phyloP scores from a whole-genome alignment of 2,329 filamentous ascomycete species.

The Colletotrichum sp. region DNA sequence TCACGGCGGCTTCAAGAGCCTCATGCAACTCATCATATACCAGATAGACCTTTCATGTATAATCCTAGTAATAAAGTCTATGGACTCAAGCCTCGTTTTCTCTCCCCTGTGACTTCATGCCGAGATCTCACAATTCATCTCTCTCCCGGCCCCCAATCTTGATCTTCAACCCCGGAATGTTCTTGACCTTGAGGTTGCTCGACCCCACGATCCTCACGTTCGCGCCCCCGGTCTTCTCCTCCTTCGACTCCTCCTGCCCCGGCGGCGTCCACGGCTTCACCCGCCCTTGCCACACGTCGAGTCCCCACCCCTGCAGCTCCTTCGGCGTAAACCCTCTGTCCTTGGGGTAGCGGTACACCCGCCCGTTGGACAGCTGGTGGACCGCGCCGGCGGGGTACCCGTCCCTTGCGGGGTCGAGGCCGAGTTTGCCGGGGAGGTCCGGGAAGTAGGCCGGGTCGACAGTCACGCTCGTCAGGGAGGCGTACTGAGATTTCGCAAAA shows the following conservation, averaged over 20 bases:
- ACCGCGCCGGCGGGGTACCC: slow-evolving; percentile 36
- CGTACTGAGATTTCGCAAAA: slow-evolving; percentile 37
- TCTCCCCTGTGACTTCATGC: background rate
- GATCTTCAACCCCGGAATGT: slow-evolving; percentile 30
- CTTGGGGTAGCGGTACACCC: slow-evolving; percentile 39
- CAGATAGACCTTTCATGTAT: background rate
- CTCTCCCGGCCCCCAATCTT: slow-evolving; percentile 24
- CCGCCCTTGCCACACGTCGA: slow-evolving; percentile 41
- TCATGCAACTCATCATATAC: background rate
- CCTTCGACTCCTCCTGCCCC: slow-evolving; percentile 27
- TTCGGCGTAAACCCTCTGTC: slow-evolving; percentile 28
- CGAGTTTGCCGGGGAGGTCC: slow-evolving; percentile 33
- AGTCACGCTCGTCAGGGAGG: slow-evolving; percentile 36
- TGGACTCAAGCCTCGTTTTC: background rate
- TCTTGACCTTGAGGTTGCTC: slow-evolving; percentile 22
- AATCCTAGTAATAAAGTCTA: slow-evolving; percentile 4
- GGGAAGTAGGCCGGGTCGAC: slow-evolving; percentile 42
- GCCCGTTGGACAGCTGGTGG: slow-evolving; percentile 38
- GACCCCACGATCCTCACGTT: slow-evolving; percentile 12
- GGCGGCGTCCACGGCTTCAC: slow-evolving; percentile 38
- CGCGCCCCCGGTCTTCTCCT: slow-evolving; percentile 24
- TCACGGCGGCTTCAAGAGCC: background rate
- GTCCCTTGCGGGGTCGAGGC: slow-evolving; percentile 27
- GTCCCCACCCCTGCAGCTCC: slow-evolving; percentile 37
- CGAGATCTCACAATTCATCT: slow-evolving; percentile 25